These are phyloP conservation scores for Aspergillus sp. DNA, from an alignment of 2,329 filamentous ascomycete genomes.

Conservation along the genomic window DNA sequence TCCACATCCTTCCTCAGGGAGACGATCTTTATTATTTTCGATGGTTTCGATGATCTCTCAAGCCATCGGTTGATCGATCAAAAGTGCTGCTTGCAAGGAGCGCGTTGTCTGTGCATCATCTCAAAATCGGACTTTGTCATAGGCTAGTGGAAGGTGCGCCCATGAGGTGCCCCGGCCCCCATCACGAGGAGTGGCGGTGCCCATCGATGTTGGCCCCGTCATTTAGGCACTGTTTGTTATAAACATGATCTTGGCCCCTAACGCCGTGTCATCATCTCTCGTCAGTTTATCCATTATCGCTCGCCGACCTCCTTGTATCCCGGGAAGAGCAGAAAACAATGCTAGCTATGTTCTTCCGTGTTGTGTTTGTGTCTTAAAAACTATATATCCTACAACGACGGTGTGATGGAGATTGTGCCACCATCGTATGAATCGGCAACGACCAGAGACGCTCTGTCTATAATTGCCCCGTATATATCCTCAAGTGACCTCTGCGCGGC, in stretches of 20 bases:
- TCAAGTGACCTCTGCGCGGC: constrained; percentile 58
- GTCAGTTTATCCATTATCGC: neutral
- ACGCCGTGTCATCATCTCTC: neutral
- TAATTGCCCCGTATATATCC: constrained; percentile 57
- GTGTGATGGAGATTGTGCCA: constrained; percentile 55
- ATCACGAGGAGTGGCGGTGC: constrained; percentile 16
- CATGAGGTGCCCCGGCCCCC: constrained; percentile 7
- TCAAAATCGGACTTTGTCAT: neutral
- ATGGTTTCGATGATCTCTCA: neutral
- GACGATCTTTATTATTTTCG: neutral
- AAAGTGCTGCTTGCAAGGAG: neutral
- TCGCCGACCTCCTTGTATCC: neutral
- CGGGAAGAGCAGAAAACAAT: neutral
- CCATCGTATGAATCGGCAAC: constrained; percentile 62
- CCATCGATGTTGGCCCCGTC: neutral
- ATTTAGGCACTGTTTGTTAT: neutral
- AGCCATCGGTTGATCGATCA: neutral
- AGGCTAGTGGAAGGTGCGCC: neutral
- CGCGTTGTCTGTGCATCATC: neutral
- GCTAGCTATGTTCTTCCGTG: neutral
- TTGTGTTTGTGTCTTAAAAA: neutral
- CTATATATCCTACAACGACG: neutral
- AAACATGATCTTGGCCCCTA: constrained; percentile 4
- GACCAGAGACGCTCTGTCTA: constrained; percentile 54
- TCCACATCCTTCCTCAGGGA: neutral